Evolutionary conservation across 306 rosid genomes (phyloP).

Genomic region (Corylus americana): DNA sequence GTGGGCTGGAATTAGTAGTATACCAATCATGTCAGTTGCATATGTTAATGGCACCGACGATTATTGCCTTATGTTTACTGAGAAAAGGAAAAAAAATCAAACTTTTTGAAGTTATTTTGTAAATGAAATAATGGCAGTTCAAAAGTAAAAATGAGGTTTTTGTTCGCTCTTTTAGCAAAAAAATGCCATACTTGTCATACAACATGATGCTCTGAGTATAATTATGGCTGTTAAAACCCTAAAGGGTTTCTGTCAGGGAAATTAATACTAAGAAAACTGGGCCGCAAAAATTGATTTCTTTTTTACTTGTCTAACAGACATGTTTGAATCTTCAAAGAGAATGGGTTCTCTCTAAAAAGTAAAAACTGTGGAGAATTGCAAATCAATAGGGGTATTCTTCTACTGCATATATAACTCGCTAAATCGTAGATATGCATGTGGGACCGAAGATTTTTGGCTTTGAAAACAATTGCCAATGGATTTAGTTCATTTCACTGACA

Average conservation of each 20-base stretch:
- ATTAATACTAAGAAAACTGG: background rate
- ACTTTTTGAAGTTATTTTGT: background rate
- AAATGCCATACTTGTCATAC: background rate
- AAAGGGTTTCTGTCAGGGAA: background rate
- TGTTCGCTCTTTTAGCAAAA: background rate
- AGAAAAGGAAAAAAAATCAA: background rate
- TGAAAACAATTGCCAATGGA: background rate
- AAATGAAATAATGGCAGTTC: background rate
- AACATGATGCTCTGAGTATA: background rate
- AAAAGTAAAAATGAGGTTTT: background rate
- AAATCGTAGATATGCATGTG: background rate
- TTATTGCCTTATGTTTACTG: background rate
- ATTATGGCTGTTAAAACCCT: background rate
- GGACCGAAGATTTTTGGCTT: background rate
- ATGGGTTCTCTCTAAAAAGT: background rate
- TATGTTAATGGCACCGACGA: background rate
- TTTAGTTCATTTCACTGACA: background rate
- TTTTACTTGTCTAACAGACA: background rate
- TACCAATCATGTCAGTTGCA: background rate
- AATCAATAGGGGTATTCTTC: background rate
- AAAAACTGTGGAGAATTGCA: background rate
- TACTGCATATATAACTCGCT: background rate
- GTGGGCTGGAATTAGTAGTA: background rate
- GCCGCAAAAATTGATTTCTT: background rate
- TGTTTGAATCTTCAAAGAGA: background rate